Percentiles rank a stretch among this genome's conserved stretches.
These are phyloP conservation scores for Blastobotrys mokoenaii DNA, from an alignment of 805 yeast genomes.

Conservation along the genomic window DNA sequence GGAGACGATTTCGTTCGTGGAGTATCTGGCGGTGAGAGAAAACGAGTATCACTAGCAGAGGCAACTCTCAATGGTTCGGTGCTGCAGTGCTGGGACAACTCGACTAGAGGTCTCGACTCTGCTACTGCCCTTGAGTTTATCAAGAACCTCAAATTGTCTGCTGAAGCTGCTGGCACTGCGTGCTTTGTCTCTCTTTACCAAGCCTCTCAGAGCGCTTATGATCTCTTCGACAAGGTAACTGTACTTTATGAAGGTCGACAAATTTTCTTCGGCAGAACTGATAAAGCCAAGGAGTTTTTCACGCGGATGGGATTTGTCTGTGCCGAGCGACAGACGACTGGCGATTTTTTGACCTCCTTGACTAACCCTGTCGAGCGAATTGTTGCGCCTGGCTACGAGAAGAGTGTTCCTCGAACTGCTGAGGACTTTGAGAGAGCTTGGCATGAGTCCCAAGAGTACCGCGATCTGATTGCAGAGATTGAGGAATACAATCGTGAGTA, in stretches of 20 bases:
- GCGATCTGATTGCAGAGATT: slow-evolving; percentile 34
- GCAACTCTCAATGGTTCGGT: slow-evolving; percentile 38
- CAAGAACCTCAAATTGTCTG: slow-evolving; percentile 48
- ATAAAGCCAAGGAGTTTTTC: slow-evolving; percentile 41
- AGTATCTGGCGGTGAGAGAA: slow-evolving; percentile 51
- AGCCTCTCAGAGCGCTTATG: slow-evolving; percentile 48
- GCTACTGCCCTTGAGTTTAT: slow-evolving; percentile 62
- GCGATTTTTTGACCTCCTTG: slow-evolving; percentile 48
- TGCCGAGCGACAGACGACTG: slow-evolving; percentile 51
- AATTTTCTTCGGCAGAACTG: slow-evolving; percentile 43
- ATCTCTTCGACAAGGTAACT: slow-evolving; percentile 44
- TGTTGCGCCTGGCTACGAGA: slow-evolving; percentile 35
- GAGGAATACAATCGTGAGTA: slow-evolving; percentile 28
- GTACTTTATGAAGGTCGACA: slow-evolving; percentile 50
- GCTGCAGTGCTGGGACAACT: slow-evolving; percentile 57
- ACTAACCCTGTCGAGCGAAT: slow-evolving; percentile 47
- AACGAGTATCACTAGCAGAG: slow-evolving; percentile 48
- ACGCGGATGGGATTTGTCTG: slow-evolving; percentile 48
- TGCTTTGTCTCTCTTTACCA: slow-evolving; percentile 57
- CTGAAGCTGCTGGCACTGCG: slow-evolving; percentile 41
- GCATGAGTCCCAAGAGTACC: slow-evolving; percentile 38
- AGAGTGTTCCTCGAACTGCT: slow-evolving; percentile 44
- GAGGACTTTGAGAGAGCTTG: slow-evolving; percentile 45
- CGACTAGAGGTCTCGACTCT: slow-evolving; percentile 64
- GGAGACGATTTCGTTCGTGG: slow-evolving; percentile 46